Base-by-base conservation (phyloP, 1,284 basidiomycete genomes). In the Boletellus dicymbophilus region DNA sequence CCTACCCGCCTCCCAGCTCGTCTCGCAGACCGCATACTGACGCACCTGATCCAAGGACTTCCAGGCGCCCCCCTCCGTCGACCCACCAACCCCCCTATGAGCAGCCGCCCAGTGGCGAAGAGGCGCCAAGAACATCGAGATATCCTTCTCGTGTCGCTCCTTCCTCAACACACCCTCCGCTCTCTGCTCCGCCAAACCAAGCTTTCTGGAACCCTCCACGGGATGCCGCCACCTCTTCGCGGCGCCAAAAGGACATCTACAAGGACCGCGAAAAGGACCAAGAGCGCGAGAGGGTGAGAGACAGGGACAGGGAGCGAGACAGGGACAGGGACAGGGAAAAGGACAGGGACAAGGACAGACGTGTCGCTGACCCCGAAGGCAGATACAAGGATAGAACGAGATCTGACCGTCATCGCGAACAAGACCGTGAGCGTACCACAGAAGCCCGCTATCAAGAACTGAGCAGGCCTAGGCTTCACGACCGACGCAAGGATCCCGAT, bases 401-500 rank as follows among this genome's bases (percentile, higher is more conserved):
- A 47, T 11, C 55, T 4, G 69, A 67, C n/a, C 57, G 57, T 0
- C 49, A 57, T 52, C 65, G 65, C 42, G 68, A 70, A 37, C 68
- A 62, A 2, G 59, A 63, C 16, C 60, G 59, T 11, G 68, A 69
- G 25, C 67, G 56, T 41, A 27, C 46, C 13, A 23, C 52, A 21
- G 65, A 67, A 2, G 42, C 33, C 37, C 67, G 56, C 25, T 38
- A 65, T 44, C 65, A 52, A 40, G 66, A 67, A 15, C 30, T 51
- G 25, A 46, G 38, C 41, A 61, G 44, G 53, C 49, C 42, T 31
- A 70, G 31, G 48, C 55, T 55, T 49, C 56, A 51, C 27, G 63
- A 68, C 25, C 63, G 26, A 46, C 66, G 63, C 42, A 70, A 68
- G 46, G 69, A 67, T 41, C 51, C 67, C n/a, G 69, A 70, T 38